Percentiles rank a stretch among this genome's conserved stretches.
These are phyloP conservation scores for Penicillium silybi DNA, from an alignment of 495 filamentous ascomycete genomes.

Conservation along the genomic window DNA sequence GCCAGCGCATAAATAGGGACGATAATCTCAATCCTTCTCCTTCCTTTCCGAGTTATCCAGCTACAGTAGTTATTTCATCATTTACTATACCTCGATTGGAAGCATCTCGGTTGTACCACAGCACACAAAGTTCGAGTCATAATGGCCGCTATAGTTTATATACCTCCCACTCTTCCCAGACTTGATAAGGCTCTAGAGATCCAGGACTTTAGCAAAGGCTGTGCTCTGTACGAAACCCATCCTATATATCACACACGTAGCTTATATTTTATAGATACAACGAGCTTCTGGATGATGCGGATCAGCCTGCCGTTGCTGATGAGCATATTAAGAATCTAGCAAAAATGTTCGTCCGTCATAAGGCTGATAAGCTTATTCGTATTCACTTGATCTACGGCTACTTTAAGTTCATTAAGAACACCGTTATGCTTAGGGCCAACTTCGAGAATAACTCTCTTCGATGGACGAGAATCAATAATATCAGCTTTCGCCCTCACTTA, in stretches of 20 bases:
- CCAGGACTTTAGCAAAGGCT: not conserved
- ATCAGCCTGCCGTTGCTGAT: not conserved
- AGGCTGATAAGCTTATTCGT: not conserved
- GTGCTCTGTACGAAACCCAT: not conserved
- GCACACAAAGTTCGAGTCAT: not conserved
- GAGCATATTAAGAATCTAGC: not conserved
- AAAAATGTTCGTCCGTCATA: not conserved
- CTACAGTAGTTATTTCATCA: too few species aligned
- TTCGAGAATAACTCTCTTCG: slow-evolving; percentile 13
- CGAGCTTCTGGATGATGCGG: not conserved
- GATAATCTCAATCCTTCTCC: too few species aligned
- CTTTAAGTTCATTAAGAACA: slow-evolving; percentile 4
- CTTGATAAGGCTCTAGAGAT: not conserved
- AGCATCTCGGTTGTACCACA: too few species aligned
- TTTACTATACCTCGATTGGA: too few species aligned
- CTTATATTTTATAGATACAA: not conserved
- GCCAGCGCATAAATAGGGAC: too few species aligned
- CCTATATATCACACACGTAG: not conserved
- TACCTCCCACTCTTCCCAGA: not conserved
- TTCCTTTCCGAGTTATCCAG: too few species aligned
- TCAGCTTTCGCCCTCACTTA: slow-evolving; percentile 17
- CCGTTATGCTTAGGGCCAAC: slow-evolving; percentile 3
- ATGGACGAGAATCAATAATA: slow-evolving; percentile 50
- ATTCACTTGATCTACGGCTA: slow-evolving; percentile 5
- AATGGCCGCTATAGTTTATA: not conserved